Evolutionary conservation across 441 rosid species (phyloP), one percentile per base, ranked within the genome.

Genomic region (Pelargonium fulgidum): DNA sequence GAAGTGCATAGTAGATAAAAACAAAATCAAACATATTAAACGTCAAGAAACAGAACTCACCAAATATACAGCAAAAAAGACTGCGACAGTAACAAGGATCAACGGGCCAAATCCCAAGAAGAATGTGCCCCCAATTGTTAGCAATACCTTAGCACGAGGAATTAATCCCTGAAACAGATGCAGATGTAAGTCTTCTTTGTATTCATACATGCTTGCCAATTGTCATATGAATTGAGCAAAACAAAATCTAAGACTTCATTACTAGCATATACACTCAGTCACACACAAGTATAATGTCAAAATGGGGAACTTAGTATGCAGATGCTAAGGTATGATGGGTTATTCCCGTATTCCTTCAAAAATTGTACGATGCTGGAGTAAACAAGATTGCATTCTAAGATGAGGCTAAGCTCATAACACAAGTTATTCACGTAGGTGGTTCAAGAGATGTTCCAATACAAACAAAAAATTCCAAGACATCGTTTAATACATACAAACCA

Each of bases 51-150:
- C 69, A 45, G 45, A 70, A 76, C 90, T 84, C 86, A 92, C 99
- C 11, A 87, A 70, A 85, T 86, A 90, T 62, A 94, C 81, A 19
- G 89, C 93, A 52, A 82, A 85, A 79, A 90, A 91, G 78, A 81
- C 75, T 39, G 85, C 89, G 9, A 85, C 81, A 9, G 96, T 91
- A 75, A 82, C 41, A 74, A 94, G 81, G 56, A 94, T 87, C 89
- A 90, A 68, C 0, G 97, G 97, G 89, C 97, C 85, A 77, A 94
- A 92, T 54, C 78, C 93, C 76, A 90, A 72, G 82, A 92, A 94
- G 89, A 90, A 94, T 5, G 97, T 87, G 70, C 97, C 97, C 72
- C 99, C 99, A 58, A 89, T 56, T 54, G 94, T 81, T 64, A 94
- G 81, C 81, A 94, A 81, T 64, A 89, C 80, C 82, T 81, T 92